Evolutionary conservation across 2,329 filamentous ascomycete genomes (phyloP).

Genomic region (Aspergillus sergii): DNA sequence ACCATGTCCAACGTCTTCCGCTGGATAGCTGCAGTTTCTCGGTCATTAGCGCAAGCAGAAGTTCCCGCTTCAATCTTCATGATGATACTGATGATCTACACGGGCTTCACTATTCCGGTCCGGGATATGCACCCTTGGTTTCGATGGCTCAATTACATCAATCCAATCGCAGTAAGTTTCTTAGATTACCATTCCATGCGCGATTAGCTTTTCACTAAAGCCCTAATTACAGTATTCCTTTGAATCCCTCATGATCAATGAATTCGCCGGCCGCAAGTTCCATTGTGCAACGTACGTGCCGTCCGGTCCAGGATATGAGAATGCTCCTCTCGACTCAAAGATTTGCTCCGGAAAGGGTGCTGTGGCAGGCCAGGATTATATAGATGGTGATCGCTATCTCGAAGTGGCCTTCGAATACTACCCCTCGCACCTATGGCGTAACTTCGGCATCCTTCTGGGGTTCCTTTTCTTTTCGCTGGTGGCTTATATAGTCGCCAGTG

Average conservation of each 20-base stretch:
- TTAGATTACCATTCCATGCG: not conserved
- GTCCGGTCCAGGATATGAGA: slow-evolving; percentile 43
- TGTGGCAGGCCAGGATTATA: slow-evolving; percentile 53
- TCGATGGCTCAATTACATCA: slow-evolving; percentile 79
- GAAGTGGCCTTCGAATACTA: slow-evolving; percentile 59
- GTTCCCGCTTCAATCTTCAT: slow-evolving; percentile 57
- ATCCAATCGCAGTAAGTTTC: slow-evolving; percentile 64
- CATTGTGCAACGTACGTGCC: slow-evolving; percentile 51
- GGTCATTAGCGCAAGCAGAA: slow-evolving; percentile 63
- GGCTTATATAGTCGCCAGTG: slow-evolving; percentile 64
- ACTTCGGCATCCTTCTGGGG: slow-evolving; percentile 68
- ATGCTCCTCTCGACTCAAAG: slow-evolving; percentile 40
- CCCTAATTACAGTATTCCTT: slow-evolving; percentile 63
- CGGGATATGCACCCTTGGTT: slow-evolving; percentile 78
- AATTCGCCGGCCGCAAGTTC: slow-evolving; percentile 70
- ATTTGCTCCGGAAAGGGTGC: slow-evolving; percentile 64
- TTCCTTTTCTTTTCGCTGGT: slow-evolving; percentile 62
- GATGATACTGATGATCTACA: slow-evolving; percentile 49
- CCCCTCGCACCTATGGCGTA: slow-evolving; percentile 63
- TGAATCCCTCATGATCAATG: slow-evolving; percentile 81
- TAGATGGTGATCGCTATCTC: slow-evolving; percentile 64
- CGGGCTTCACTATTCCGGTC: slow-evolving; percentile 50
- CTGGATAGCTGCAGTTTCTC: slow-evolving; percentile 72
- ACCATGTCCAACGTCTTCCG: slow-evolving; percentile 87
- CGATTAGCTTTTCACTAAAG: not conserved